A percentile compares a stretch with the other conserved stretches of the same genome.
These are phyloP conservation scores for Thalassiosira hispida DNA, from an alignment of 352 stramenopile species.

Conservation along the genomic window DNA sequence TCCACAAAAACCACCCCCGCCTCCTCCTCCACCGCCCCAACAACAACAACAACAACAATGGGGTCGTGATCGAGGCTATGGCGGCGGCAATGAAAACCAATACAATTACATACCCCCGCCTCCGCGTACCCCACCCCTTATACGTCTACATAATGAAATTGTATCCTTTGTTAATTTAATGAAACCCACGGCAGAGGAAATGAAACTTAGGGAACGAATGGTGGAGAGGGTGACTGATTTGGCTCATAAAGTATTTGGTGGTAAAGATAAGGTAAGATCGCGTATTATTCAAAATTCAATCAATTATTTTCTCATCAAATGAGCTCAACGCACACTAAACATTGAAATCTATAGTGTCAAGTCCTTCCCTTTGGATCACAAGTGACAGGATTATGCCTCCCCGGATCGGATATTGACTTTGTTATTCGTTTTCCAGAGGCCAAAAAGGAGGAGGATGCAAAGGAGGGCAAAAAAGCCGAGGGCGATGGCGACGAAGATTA, in stretches of 20 bases:
- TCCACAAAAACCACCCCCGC: background rate
- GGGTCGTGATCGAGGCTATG: slow-evolving; percentile 1
- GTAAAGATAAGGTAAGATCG: slow-evolving; percentile 16
- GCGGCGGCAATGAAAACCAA: background rate
- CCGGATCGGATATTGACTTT: slow-evolving; percentile 94
- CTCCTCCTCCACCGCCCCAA: slow-evolving; percentile 2
- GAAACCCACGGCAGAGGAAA: slow-evolving; percentile 87
- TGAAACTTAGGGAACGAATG: slow-evolving; percentile 81
- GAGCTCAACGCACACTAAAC: too few species aligned
- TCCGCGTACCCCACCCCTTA: slow-evolving; percentile 56
- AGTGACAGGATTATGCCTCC: slow-evolving; percentile 91
- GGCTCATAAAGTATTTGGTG: slow-evolving; percentile 49
- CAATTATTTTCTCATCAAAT: background rate
- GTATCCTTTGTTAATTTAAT: slow-evolving; percentile 93
- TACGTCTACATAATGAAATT: slow-evolving; percentile 95
- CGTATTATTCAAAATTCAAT: slow-evolving; percentile 63
- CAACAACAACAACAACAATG: slow-evolving; percentile 11
- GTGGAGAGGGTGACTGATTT: slow-evolving; percentile 85
- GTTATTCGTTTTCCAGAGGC: slow-evolving; percentile 87
- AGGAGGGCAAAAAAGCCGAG: slow-evolving; percentile 10
- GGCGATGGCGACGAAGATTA: slow-evolving; percentile 29
- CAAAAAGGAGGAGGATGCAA: slow-evolving; percentile 68
- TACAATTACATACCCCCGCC: background rate
- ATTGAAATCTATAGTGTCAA: too few species aligned
- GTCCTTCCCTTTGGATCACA: slow-evolving; percentile 92